These are phyloP conservation scores for Lachancea fermentati DNA, from an alignment of 805 yeast genomes.

Conservation along the genomic window DNA sequence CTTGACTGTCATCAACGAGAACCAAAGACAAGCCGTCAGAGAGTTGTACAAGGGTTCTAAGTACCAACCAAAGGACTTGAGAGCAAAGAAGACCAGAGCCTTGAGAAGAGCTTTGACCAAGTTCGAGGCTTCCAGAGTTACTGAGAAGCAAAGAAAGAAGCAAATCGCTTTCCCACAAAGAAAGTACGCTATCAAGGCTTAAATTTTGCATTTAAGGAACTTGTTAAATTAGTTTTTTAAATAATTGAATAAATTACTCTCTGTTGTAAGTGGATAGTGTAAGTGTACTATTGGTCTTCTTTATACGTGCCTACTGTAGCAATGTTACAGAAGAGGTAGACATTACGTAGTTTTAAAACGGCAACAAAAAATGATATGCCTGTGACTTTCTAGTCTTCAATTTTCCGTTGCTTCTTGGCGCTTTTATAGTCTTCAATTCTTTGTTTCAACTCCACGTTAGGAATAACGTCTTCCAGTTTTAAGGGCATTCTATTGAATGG, in stretches of 20 bases:
- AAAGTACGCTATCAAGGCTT: constrained; percentile 98
- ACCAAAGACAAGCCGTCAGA: constrained; percentile 93
- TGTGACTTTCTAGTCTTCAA: not conserved
- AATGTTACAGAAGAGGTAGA: no score
- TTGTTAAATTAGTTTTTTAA: constrained; percentile 6
- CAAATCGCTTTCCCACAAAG: constrained; percentile 96
- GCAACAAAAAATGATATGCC: no score
- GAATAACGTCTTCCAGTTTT: constrained; percentile 79
- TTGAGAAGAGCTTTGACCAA: constrained; percentile 94
- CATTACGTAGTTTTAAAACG: no score
- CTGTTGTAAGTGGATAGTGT: not conserved
- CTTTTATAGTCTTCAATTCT: constrained; percentile 55
- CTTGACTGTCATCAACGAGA: constrained; percentile 92
- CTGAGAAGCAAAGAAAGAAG: constrained; percentile 89
- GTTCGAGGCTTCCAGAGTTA: constrained; percentile 72
- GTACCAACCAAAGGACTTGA: constrained; percentile 96
- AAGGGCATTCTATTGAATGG: constrained; percentile 94
- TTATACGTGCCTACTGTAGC: no score
- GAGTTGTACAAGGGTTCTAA: constrained; percentile 93
- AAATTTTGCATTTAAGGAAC: constrained; percentile 31
- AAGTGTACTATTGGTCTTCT: not conserved
- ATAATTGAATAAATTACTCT: constrained; percentile 2
- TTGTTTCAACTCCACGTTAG: constrained; percentile 61
- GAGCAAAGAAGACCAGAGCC: constrained; percentile 99
- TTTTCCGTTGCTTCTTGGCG: constrained; percentile 34